Percentiles rank a stretch among this genome's conserved stretches.
Evolutionary conservation across 257 asterid genomes (phyloP).

Genomic region (Solanum paucissectum): DNA sequence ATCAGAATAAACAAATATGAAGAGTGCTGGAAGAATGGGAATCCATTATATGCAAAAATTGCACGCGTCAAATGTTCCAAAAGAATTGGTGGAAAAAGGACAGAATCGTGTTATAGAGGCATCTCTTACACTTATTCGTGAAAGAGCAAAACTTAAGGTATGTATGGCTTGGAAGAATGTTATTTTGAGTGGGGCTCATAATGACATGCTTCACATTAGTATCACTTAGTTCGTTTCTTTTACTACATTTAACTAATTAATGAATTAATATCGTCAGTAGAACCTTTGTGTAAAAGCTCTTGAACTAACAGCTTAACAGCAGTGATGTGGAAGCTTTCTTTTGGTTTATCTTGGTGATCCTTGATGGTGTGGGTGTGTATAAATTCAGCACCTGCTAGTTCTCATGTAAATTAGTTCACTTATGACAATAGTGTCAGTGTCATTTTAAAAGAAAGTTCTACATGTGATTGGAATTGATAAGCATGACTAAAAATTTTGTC

Average conservation of each 20-base stretch:
- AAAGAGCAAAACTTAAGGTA: slow-evolving; percentile 97
- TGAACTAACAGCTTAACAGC: background rate
- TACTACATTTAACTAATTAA: background rate
- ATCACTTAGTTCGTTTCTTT: background rate
- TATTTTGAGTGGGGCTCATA: background rate
- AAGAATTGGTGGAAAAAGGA: slow-evolving; percentile 79
- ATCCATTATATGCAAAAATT: slow-evolving; percentile 71
- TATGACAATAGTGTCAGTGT: background rate
- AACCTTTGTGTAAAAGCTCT: background rate
- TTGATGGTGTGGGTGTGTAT: background rate
- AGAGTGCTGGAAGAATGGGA: slow-evolving; percentile 55
- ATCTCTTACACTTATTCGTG: slow-evolving; percentile 90
- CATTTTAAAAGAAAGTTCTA: background rate
- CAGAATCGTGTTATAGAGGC: slow-evolving; percentile 97
- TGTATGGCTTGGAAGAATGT: background rate
- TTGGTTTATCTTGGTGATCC: background rate
- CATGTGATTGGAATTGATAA: background rate
- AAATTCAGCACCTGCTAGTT: background rate
- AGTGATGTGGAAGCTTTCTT: background rate
- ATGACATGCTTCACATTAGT: background rate
- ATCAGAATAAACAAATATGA: slow-evolving; percentile 37
- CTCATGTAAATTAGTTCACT: background rate
- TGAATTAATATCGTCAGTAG: background rate
- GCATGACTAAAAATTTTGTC: background rate
- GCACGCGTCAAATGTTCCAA: slow-evolving; percentile 68